Base-by-base conservation (phyloP, 441 rosid species). In the Isatis lusitanica region DNA sequence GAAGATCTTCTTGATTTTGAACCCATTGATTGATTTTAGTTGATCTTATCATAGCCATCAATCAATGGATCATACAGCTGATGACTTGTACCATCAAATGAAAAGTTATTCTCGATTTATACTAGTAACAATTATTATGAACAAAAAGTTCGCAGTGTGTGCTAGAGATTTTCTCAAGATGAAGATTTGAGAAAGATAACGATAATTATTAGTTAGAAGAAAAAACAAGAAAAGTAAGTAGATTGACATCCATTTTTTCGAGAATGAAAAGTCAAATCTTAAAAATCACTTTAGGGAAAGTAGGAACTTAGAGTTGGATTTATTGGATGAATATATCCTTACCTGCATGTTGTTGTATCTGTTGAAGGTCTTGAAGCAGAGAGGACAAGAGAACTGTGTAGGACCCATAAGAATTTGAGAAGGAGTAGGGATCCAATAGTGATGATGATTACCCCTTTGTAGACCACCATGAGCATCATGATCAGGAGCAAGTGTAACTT, bases 341-440 rank as follows among this genome's bases (percentile, higher is more conserved):
- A 92, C 98, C 88, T 94, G 98, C 97, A 94, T 90, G 90, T 92
- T 94, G 73, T 92, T 92, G 87, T 94, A 94, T 85, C 98, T 82
- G 70, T 92, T 94, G 95, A 94, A 94, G 80, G 94, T 88, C 81
- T 94, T 94, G 88, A 80, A 90, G 83, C 97, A 94, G 52, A 94
- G 87, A 81, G 97, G 98, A 82, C 98, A 94, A 58, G 98, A 86
- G 79, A 92, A 94, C 86, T 94, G 98, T 0, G 98, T 92, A 74
- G 98, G 98, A 46, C 98, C 98, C 74, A 92, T 87, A 33, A 92
- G 86, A 82, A 94, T 94, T 89, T 94, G 98, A 64, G 98, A 82
- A 79, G 97, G 94, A 17, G 97, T 94, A 53, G 98, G 98, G 80
- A 92, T 94, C 98, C 98, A 94, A 63, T 90, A 90, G 78, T 94